Percentiles rank a stretch among this genome's conserved stretches.
phyloP scores from a whole-genome alignment of 345 rosid species.

The Dovyalis caffra region DNA sequence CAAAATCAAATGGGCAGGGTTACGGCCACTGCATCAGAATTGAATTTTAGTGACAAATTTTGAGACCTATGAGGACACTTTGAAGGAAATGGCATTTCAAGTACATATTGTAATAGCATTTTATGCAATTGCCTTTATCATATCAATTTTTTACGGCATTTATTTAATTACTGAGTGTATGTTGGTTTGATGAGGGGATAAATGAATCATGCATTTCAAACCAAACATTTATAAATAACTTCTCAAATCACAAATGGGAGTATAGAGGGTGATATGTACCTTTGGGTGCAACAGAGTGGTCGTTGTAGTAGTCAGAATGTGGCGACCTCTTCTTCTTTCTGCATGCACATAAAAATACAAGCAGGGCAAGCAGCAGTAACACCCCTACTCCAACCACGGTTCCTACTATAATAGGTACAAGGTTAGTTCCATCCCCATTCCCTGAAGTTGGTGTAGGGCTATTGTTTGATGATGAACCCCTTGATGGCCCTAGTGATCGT shows the following conservation, averaged over 20 bases:
- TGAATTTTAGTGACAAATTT: too few relatives aligned
- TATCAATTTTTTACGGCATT: too few relatives aligned
- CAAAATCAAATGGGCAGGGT: not conserved
- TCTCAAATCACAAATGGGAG: too few relatives aligned
- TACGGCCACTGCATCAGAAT: not conserved
- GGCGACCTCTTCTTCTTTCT: slow-evolving; percentile 42
- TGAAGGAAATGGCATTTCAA: too few relatives aligned
- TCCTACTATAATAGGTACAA: slow-evolving; percentile 30
- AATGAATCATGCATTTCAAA: too few relatives aligned
- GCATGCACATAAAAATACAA: slow-evolving; percentile 37
- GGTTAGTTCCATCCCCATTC: not conserved
- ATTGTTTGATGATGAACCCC: slow-evolving; percentile 7
- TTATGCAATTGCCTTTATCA: too few relatives aligned
- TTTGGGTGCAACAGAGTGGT: slow-evolving; percentile 11
- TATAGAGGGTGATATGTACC: slow-evolving; percentile 7
- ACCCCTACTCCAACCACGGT: slow-evolving; percentile 38
- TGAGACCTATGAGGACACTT: too few relatives aligned
- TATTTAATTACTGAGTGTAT: too few relatives aligned
- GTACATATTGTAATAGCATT: too few relatives aligned
- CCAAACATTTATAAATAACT: too few relatives aligned
- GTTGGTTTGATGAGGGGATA: too few relatives aligned
- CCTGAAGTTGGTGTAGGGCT: not conserved
- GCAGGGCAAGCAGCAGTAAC: slow-evolving; percentile 40
- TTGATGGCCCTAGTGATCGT: slow-evolving; percentile 16
- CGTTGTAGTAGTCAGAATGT: slow-evolving; percentile 35